Evolutionary conservation across 164 flowering plant genomes (phyloP), one percentile per base, ranked within the genome.

Genomic region (Stephania cephalantha): DNA sequence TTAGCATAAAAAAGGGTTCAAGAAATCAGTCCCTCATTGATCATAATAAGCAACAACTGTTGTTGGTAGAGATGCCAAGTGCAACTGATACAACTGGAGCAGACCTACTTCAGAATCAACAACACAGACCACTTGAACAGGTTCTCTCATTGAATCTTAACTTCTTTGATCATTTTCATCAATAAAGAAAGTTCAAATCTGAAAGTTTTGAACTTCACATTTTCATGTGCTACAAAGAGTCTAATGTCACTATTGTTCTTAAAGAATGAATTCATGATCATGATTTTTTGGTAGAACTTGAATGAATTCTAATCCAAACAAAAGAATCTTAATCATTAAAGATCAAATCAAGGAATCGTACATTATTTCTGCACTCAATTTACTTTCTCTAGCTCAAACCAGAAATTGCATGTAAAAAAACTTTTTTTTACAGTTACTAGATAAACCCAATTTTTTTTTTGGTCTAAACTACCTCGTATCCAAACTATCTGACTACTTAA

Each of bases 61-160:
- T 66, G 45, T 76, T 31, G 71, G 69, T 68, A 45, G 87, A 79
- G 67, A 84, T 87, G 86, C 85, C 85, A 71, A 81, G 69, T 82
- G 42, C 42, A 35, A 85, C 83, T 82, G 85, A 85, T 75, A 73
- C 69, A 73, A 73, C 81, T 25, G 78, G 80, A 82, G 44, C 87
- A 77, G 85, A 76, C 65, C 48, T 79, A 65, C 76, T 82, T 17
- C 83, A 77, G 53, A 71, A 75, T 79, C 86, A 81, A 77, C 85
- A 74, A 50, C 72, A 29, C 30, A 88, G 89, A 77, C 75, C 84
- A 76, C 83, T 78, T 18, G 94, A 87, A 76, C 90, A 92, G 97
- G 91, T 91, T 72, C 55, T 50, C 53, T 7, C 29, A 9, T 22
- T 46, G 18, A 9, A 35, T 9, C 48, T 17, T 67, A 70, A 10